A percentile compares a stretch with the other conserved stretches of the same genome.
Conservation (phyloP, 2,329 filamentous ascomycete species). For the Penicillium sp. region DNA sequence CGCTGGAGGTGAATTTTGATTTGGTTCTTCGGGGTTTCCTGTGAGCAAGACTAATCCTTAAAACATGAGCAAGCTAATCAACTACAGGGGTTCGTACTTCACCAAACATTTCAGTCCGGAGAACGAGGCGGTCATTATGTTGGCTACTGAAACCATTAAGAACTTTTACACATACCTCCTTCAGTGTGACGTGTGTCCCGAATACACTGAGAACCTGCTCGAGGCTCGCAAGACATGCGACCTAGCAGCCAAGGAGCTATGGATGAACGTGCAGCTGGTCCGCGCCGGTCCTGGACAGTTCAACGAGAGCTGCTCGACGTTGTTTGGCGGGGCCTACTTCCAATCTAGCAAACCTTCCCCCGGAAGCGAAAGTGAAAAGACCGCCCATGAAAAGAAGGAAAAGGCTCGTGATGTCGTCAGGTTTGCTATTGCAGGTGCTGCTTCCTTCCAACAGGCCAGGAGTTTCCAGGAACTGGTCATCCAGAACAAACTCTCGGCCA, state of each 20-base stretch:
- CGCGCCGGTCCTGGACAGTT: conserved; percentile 67
- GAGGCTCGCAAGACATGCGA: conserved; percentile 64
- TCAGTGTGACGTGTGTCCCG: conserved; percentile 78
- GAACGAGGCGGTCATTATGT: conserved; percentile 50
- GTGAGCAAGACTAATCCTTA: conserved; percentile 44
- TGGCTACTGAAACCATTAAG: conserved; percentile 63
- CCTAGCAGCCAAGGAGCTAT: conserved; percentile 62
- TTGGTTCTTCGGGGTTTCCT: conserved; percentile 73
- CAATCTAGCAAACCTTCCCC: conserved; percentile 3
- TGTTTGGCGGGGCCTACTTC: conserved; percentile 58
- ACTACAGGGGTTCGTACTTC: conserved; percentile 52
- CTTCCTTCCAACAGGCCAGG: conserved; percentile 35
- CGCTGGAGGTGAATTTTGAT: conserved; percentile 76
- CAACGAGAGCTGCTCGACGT: conserved; percentile 66
- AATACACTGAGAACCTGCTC: conserved; percentile 65
- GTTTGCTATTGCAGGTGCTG: conserved; percentile 48
- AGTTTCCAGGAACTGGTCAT: conserved; percentile 39
- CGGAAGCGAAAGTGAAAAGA: background rate
- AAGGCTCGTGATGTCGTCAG: conserved; percentile 50
- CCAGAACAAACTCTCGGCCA: conserved; percentile 37
- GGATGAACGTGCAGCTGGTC: conserved; percentile 52
- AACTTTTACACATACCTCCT: conserved; percentile 89
- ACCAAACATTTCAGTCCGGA: conserved; percentile 56
- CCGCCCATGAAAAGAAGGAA: conserved; percentile 28
- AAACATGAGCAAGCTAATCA: background rate